Base-by-base conservation (phyloP, 2,329 filamentous ascomycete genomes). In the Cercospora zeae-maydis region DNA sequence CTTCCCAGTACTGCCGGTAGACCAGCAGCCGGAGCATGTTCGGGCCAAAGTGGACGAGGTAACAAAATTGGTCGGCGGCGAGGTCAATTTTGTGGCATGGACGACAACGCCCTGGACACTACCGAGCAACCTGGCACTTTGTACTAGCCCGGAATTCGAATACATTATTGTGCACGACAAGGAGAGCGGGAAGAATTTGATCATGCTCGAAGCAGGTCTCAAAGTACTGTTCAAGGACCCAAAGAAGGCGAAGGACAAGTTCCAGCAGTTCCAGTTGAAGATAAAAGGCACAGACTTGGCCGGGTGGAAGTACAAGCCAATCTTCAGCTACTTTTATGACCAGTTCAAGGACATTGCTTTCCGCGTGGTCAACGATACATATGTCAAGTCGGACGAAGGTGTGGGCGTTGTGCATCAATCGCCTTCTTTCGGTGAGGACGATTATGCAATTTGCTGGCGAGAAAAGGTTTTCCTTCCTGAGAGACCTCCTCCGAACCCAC, bases 181-280 rank as follows among this genome's bases (percentile, higher is more conserved):
- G 74, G 86, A 86, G 64, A 89, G 89, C 0, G 89, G 89, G 31
- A 93, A 93, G 75, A 85, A 93, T 71, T 96, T 92, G 75, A 88
- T 96, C 64, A 82, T 96, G 39, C 82, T 96, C 21, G 92, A 97
- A 75, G 86, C 90, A 61, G 83, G 95, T 34, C 82, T 97, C 33
- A 83, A 84, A 62, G 93, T 90, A 4, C 81, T 97, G 1, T 97
- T 96, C 81, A 97, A 97, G 77, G 92, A 96, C 69, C 90, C 90
- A 7, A 97, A 96, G 81, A 96, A 96, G 81, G 92, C 92, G 55
- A 96, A 96, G 75, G 96, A 88, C 79, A 93, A 92, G 81, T 96
- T 88, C 79, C 92, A 91, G 80, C 82, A 95, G 57, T 75, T 96
- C 13, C 84, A 89, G 66, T 61, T 71, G 51, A 93, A 89, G 72